A percentile compares a stretch with the other conserved stretches of the same genome.
Evolutionary conservation across 1,284 basidiomycete genomes (phyloP).

Genomic region (Sanguinoderma infundibulare): DNA sequence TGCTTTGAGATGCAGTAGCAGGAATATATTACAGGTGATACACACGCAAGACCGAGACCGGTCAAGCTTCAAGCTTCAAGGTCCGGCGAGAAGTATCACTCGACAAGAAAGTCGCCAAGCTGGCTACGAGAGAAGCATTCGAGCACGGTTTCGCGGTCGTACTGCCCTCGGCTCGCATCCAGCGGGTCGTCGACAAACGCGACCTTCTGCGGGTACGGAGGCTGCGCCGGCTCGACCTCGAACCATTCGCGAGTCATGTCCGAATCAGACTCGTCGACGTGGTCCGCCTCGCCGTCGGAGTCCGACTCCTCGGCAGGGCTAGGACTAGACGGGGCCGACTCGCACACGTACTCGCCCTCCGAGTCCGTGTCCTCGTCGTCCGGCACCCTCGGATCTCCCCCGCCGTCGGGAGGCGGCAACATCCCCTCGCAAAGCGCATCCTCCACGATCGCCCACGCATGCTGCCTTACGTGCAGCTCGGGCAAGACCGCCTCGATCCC

Average conservation of each 20-base stretch:
- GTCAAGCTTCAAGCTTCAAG: no score
- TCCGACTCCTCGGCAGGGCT: not conserved
- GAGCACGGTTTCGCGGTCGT: not conserved
- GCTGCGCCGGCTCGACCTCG: not conserved
- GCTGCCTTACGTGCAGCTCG: not conserved
- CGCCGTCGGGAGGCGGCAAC: not conserved
- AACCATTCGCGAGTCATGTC: not conserved
- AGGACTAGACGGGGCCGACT: not conserved
- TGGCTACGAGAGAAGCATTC: not conserved
- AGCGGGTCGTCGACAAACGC: not conserved
- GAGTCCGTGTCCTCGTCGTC: not conserved
- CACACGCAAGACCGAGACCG: no score
- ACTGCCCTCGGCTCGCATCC: not conserved
- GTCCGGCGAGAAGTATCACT: no score
- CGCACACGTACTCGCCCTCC: not conserved
- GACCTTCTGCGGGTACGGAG: not conserved
- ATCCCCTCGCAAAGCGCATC: not conserved
- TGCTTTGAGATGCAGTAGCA: no score
- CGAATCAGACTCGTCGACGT: no score
- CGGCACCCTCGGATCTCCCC: not conserved
- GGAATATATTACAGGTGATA: no score
- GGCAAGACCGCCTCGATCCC: not conserved
- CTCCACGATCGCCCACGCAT: not conserved
- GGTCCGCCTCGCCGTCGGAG: not conserved
- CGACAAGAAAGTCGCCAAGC: not conserved